These are phyloP conservation scores for Knoxdaviesia capensis DNA, from an alignment of 2,329 filamentous ascomycete species.

Conservation along the genomic window DNA sequence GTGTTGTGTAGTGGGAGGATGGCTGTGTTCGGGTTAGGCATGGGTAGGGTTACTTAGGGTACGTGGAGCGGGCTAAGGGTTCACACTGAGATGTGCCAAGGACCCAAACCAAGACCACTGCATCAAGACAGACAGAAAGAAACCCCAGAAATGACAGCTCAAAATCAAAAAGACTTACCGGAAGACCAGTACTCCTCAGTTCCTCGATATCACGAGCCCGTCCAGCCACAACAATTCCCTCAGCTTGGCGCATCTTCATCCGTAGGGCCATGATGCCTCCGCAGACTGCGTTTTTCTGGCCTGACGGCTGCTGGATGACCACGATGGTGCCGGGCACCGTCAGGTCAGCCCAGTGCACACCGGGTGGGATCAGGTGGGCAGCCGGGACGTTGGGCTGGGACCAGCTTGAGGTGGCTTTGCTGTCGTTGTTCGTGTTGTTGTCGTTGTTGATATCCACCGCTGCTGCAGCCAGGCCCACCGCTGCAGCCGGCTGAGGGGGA, in stretches of 20 bases:
- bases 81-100: too few relatives aligned
- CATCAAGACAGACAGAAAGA: too few relatives aligned
- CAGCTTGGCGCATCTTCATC: slow-evolving; percentile 40
- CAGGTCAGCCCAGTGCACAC: slow-evolving; percentile 49
- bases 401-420: slow-evolving; percentile 7
- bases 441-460: too few relatives aligned
- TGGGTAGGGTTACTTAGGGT: too few relatives aligned
- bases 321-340: slow-evolving; percentile 38
- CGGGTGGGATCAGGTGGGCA: slow-evolving; percentile 29
- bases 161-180: slow-evolving; percentile 20
- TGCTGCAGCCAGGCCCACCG: too few relatives aligned
- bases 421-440: too few relatives aligned
- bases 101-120: too few relatives aligned
- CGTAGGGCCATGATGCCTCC: slow-evolving; percentile 60
- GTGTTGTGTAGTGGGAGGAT: too few relatives aligned
- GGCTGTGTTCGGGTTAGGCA: too few relatives aligned
- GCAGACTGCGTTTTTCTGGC: slow-evolving; percentile 48
- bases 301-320: slow-evolving; percentile 43
- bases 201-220: slow-evolving; percentile 46
- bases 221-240: slow-evolving; percentile 46
- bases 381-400: slow-evolving; percentile 7
- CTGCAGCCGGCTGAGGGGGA: too few relatives aligned
- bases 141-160: too few relatives aligned
- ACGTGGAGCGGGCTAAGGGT: too few relatives aligned
- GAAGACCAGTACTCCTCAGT: slow-evolving; percentile 31